Evolutionary conservation across 805 yeast genomes (phyloP).

Genomic region (Tetrapisispora phaffii): DNA sequence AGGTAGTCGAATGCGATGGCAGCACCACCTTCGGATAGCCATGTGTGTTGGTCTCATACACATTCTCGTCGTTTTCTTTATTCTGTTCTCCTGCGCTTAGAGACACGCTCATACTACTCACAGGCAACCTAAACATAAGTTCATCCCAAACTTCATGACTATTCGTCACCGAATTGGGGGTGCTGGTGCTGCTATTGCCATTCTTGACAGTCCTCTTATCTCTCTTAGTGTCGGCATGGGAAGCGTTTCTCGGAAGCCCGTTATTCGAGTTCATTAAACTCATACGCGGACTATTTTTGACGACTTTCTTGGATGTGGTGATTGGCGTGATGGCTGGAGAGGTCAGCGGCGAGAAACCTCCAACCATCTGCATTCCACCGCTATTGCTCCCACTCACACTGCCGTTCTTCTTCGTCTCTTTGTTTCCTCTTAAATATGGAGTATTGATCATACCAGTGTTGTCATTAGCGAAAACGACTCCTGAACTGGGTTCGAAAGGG

Average conservation of each 20-base stretch:
- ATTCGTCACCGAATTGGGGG: not conserved
- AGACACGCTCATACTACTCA: conserved; percentile 10
- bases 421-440: conserved; percentile 1
- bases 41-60: not conserved
- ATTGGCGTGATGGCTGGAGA: conserved; percentile 36
- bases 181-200: not conserved
- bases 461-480: not conserved
- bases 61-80: not conserved
- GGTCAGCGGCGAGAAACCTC: conserved; percentile 38
- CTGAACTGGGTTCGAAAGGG: not conserved
- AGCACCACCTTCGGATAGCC: conserved; percentile 15
- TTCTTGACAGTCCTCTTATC: not conserved
- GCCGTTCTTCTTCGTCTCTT: not conserved
- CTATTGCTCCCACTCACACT: not conserved
- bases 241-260: conserved; percentile 9
- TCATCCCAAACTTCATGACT: conserved; percentile 20
- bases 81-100: not conserved
- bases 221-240: conserved; percentile 8
- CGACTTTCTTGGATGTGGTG: conserved; percentile 20
- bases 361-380: not conserved
- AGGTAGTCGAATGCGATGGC: conserved; percentile 13
- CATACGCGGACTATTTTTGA: conserved; percentile 27
- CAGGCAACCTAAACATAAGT: conserved; percentile 21
- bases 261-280: conserved; percentile 10
- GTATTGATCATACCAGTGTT: not conserved